Evolutionary conservation across 192 early-diverging fungal species (phyloP).

Genomic region (Backusella circina): DNA sequence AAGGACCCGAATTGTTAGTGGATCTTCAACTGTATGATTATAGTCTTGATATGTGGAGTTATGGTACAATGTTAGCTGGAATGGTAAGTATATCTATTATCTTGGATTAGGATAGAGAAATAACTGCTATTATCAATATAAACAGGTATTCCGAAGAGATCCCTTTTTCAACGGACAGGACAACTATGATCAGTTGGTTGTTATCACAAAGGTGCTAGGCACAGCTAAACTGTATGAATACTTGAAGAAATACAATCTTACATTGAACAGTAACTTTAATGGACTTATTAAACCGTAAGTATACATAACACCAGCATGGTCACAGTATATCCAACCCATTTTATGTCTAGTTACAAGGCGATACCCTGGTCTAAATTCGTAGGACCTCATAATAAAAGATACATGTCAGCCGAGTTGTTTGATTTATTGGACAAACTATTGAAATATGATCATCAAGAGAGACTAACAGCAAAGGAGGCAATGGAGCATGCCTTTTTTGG

Average conservation of each 20-base stretch:
- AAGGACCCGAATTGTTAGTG: constrained; percentile 96
- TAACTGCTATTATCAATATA: not conserved
- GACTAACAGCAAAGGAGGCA: constrained; percentile 81
- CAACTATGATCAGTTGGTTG: constrained; percentile 98
- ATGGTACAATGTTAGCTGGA: constrained; percentile 98
- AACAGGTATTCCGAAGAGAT: constrained; percentile 95
- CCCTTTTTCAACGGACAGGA: constrained; percentile 99
- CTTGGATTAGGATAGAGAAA: not conserved
- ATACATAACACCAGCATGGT: not conserved
- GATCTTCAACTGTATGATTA: constrained; percentile 99
- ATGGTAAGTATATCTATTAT: constrained; percentile 61
- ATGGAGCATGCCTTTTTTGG: constrained; percentile 85
- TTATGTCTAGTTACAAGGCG: constrained; percentile 43
- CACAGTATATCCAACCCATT: not conserved
- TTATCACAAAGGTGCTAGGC: constrained; percentile 95
- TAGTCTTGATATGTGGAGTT: constrained; percentile 98
- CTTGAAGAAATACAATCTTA: constrained; percentile 93
- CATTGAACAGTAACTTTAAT: constrained; percentile 83
- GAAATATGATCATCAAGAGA: constrained; percentile 89
- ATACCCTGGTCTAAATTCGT: constrained; percentile 88
- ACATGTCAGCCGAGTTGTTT: constrained; percentile 76
- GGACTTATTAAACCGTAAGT: constrained; percentile 74
- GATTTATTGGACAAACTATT: constrained; percentile 89
- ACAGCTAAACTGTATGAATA: constrained; percentile 91
- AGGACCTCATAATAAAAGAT: constrained; percentile 77